Percentiles rank a stretch among this genome's conserved stretches.
Conservation (phyloP, 345 rosid species). For the Luvunga scandens region DNA sequence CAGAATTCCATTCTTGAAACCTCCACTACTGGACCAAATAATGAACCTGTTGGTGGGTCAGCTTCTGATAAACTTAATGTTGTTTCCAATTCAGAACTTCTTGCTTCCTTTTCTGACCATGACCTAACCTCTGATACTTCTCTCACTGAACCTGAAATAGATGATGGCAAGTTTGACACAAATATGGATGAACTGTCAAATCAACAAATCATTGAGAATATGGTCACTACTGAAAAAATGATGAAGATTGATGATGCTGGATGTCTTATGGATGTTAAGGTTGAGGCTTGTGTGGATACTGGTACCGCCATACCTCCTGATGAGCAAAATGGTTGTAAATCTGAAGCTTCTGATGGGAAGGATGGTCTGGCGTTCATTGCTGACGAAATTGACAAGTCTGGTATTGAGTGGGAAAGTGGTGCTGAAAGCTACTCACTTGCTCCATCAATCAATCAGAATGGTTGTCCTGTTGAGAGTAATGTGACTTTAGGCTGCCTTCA, state of each 20-base stretch:
- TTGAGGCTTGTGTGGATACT: slow-evolving; percentile 26
- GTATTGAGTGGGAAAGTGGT: slow-evolving; percentile 28
- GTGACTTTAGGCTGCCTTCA: slow-evolving; percentile 7
- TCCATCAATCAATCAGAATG: slow-evolving; percentile 7
- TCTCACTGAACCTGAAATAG: slow-evolving; percentile 28
- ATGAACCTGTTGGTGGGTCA: slow-evolving; percentile 25
- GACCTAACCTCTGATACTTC: slow-evolving; percentile 42
- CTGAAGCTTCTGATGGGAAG: slow-evolving; percentile 21
- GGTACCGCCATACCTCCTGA: slow-evolving; percentile 14
- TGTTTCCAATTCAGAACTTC: slow-evolving; percentile 28
- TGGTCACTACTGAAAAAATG: slow-evolving; percentile 21
- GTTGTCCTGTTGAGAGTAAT: slow-evolving; percentile 17
- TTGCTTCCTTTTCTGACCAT: slow-evolving; percentile 28
- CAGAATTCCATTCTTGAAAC: slow-evolving; percentile 63
- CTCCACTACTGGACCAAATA: slow-evolving; percentile 26
- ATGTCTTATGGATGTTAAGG: slow-evolving; percentile 25
- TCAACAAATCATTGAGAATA: slow-evolving; percentile 23
- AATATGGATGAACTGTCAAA: slow-evolving; percentile 25
- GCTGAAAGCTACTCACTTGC: slow-evolving; percentile 14
- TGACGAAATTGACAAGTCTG: slow-evolving; percentile 24
- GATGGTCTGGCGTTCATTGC: slow-evolving; percentile 19
- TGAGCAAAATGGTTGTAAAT: slow-evolving; percentile 20
- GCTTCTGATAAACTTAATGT: slow-evolving; percentile 25
- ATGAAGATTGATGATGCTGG: slow-evolving; percentile 25
- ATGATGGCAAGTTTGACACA: slow-evolving; percentile 22